A percentile compares a stretch with the other conserved stretches of the same genome.
Evolutionary conservation across 2,329 filamentous ascomycete species (phyloP).

Genomic region (Penicillium olsonii): DNA sequence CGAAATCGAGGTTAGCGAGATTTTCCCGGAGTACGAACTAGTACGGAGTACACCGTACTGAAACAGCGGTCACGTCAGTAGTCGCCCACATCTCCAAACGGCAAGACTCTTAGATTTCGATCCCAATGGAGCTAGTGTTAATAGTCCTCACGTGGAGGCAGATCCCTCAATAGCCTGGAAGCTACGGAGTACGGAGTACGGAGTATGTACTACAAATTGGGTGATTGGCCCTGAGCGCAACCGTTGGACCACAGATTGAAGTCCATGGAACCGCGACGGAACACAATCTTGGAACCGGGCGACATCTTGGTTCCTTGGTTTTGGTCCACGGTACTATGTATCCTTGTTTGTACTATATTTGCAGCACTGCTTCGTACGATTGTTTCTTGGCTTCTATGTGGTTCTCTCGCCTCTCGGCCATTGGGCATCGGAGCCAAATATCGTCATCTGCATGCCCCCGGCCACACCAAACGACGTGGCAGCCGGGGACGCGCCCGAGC

Average conservation of each 20-base stretch:
- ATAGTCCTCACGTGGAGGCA: slow-evolving; percentile 1
- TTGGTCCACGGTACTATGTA: too few species aligned
- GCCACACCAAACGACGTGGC: slow-evolving; percentile 25
- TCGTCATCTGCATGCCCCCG: slow-evolving; percentile 23
- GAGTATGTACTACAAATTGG: too few species aligned
- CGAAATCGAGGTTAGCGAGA: neutral
- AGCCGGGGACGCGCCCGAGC: slow-evolving; percentile 15
- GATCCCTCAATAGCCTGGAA: slow-evolving; percentile 2
- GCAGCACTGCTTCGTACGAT: neutral
- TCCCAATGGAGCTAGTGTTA: slow-evolving; percentile 2
- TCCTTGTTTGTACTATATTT: neutral
- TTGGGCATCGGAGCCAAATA: slow-evolving; percentile 8
- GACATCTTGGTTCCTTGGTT: neutral
- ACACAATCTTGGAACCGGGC: neutral
- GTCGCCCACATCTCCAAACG: neutral
- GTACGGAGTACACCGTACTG: neutral
- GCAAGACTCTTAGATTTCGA: too few species aligned
- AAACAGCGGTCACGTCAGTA: slow-evolving; percentile 1
- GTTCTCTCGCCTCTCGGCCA: neutral
- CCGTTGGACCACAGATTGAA: neutral
- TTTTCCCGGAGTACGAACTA: too few species aligned
- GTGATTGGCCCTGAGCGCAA: neutral
- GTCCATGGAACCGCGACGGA: neutral
- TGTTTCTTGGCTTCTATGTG: neutral
- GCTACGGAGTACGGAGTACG: too few species aligned